Evolutionary conservation across 257 asterid species (phyloP).

Genomic region (Ilex aquifolium): DNA sequence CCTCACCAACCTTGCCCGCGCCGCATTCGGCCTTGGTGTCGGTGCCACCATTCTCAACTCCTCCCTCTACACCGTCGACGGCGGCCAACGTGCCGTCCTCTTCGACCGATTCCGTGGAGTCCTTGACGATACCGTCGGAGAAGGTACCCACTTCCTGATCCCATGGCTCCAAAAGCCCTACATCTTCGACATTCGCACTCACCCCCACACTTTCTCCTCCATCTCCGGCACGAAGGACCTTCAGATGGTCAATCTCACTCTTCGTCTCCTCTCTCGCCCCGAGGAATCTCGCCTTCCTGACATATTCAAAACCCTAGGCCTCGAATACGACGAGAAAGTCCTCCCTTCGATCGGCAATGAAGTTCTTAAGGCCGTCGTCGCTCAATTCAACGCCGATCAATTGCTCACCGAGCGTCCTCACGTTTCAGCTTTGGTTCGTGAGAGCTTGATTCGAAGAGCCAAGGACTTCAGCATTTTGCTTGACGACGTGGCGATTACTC

Average conservation of each 20-base stretch:
- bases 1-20: slow-evolving; percentile 69
- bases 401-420: slow-evolving; percentile 89
- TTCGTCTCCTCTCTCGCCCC: slow-evolving; percentile 89
- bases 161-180: slow-evolving; percentile 96
- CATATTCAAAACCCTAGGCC: slow-evolving; percentile 81
- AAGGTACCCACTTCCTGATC: slow-evolving; percentile 79
- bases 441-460: slow-evolving; percentile 74
- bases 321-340: slow-evolving; percentile 92
- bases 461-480: slow-evolving; percentile 81
- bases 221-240: slow-evolving; percentile 90
- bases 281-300: slow-evolving; percentile 58
- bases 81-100: slow-evolving; percentile 90
- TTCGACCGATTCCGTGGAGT: slow-evolving; percentile 94
- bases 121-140: slow-evolving; percentile 61
- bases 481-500: slow-evolving; percentile 94
- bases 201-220: slow-evolving; percentile 80
- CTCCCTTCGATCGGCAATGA: slow-evolving; percentile 95
- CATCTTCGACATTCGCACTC: slow-evolving; percentile 87
- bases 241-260: slow-evolving; percentile 93
- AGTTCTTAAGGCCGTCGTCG: slow-evolving; percentile 85
- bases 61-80: slow-evolving; percentile 91
- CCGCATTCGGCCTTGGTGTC: slow-evolving; percentile 60
- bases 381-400: slow-evolving; percentile 94
- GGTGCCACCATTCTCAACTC: slow-evolving; percentile 56
- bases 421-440: slow-evolving; percentile 87